Percentiles rank a stretch among this genome's conserved stretches.
These are phyloP conservation scores for Coemansia reversa DNA, from an alignment of 192 early-diverging fungal genomes.

Conservation along the genomic window DNA sequence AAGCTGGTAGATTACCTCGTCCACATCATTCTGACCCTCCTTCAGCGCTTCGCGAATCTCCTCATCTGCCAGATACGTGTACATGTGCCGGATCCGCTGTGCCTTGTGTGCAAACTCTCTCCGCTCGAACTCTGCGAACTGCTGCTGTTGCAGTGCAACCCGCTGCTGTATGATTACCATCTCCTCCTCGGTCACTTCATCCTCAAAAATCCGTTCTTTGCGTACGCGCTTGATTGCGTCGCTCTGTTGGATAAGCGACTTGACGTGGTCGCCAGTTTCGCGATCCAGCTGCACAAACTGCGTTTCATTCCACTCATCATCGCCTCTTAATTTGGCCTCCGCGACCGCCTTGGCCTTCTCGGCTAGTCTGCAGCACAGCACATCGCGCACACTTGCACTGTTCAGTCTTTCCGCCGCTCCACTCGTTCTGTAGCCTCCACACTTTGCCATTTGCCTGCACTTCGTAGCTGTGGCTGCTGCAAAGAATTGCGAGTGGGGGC, in stretches of 20 bases:
- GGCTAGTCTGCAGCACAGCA: conserved; percentile 41
- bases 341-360: conserved; percentile 25
- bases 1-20: conserved; percentile 84
- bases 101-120: conserved; percentile 79
- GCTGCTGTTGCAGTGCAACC: conserved; percentile 85
- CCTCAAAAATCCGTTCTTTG: conserved; percentile 85
- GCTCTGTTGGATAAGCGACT: conserved; percentile 59
- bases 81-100: conserved; percentile 73
- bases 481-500: conserved; percentile 52
- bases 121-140: conserved; percentile 85
- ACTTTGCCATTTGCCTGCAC: neutral
- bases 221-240: conserved; percentile 71
- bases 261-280: conserved; percentile 55
- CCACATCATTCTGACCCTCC: conserved; percentile 83
- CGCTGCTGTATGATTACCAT: conserved; percentile 87
- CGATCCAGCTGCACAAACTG: conserved; percentile 57
- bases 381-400: conserved; percentile 45
- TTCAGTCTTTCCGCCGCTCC: conserved; percentile 1
- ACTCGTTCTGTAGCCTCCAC: neutral
- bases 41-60: conserved; percentile 83
- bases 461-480: conserved; percentile 14
- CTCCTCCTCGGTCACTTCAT: conserved; percentile 89
- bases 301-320: conserved; percentile 47
- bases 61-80: conserved; percentile 73
- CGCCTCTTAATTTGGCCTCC: conserved; percentile 40